Conservation (phyloP, 768 basidiomycete genomes). For the Naganishia friedmannii region DNA sequence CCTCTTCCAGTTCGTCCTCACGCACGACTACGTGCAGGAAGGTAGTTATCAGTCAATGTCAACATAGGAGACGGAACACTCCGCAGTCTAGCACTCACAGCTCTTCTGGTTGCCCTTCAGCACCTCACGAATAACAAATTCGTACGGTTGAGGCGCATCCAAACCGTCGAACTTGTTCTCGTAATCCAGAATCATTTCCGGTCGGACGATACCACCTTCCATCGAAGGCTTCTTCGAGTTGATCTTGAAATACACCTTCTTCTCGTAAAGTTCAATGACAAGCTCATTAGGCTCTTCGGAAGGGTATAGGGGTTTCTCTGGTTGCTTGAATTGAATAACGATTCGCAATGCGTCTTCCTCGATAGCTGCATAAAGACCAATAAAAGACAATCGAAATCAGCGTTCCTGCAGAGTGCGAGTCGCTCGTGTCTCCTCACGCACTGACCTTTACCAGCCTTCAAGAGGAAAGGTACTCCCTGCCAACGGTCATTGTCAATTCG, state of each 20-base stretch:
- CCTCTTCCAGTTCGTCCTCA: constrained; percentile 33
- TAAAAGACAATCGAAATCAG: neutral
- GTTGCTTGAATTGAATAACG: constrained; percentile 23
- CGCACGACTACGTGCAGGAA: constrained; percentile 25
- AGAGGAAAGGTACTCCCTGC: constrained; percentile 34
- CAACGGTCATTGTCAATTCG: constrained; percentile 34
- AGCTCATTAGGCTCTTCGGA: constrained; percentile 21
- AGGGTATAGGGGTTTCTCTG: constrained; percentile 18
- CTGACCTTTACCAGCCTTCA: constrained; percentile 36
- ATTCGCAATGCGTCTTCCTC: constrained; percentile 33
- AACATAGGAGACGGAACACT: neutral
- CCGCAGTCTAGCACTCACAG: constrained; percentile 11
- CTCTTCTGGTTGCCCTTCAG: constrained; percentile 28
- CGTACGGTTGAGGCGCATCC: constrained; percentile 30
- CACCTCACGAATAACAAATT: constrained; percentile 30
- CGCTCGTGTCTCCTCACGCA: neutral
- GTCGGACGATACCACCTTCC: constrained; percentile 23
- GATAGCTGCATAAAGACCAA: constrained; percentile 12
- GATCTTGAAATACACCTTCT: constrained; percentile 29
- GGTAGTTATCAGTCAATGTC: neutral
- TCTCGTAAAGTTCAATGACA: constrained; percentile 28
- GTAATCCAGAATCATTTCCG: constrained; percentile 24
- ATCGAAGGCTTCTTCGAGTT: constrained; percentile 30
- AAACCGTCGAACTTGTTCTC: constrained; percentile 20
- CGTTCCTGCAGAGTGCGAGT: neutral